These are phyloP conservation scores for Diplodia mutila DNA, from an alignment of 2,329 filamentous ascomycete species.

Conservation along the genomic window DNA sequence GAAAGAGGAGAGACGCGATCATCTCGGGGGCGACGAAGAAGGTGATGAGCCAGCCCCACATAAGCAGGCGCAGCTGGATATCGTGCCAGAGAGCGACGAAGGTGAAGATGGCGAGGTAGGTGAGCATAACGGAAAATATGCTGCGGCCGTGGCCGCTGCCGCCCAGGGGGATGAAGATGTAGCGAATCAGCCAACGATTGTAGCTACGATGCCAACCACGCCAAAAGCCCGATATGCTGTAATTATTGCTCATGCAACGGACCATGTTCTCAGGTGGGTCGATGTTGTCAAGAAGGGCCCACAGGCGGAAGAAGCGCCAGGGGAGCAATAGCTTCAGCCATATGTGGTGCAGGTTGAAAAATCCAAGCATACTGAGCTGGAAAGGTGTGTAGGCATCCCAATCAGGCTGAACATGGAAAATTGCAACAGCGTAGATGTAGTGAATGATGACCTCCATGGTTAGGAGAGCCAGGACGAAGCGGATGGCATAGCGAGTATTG, in stretches of 20 bases:
- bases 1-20: slow-evolving; percentile 72
- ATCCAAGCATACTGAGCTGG: slow-evolving; percentile 87
- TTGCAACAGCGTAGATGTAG: slow-evolving; percentile 91
- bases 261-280: slow-evolving; percentile 99
- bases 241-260: slow-evolving; percentile 94
- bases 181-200: slow-evolving; percentile 92
- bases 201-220: slow-evolving; percentile 93
- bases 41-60: slow-evolving; percentile 97
- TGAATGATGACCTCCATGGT: slow-evolving; percentile 87
- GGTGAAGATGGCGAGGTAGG: slow-evolving; percentile 85
- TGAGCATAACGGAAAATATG: slow-evolving; percentile 72
- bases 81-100: slow-evolving; percentile 99
- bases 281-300: slow-evolving; percentile 85
- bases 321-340: slow-evolving; percentile 97
- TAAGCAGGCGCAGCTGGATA: slow-evolving; percentile 83
- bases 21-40: slow-evolving; percentile 93
- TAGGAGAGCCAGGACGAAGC: slow-evolving; percentile 78
- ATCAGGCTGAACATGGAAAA: slow-evolving; percentile 76
- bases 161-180: slow-evolving; percentile 90
- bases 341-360: slow-evolving; percentile 95
- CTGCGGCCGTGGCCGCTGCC: slow-evolving; percentile 60
- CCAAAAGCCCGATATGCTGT: slow-evolving; percentile 90
- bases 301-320: slow-evolving; percentile 99
- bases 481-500: slow-evolving; percentile 79
- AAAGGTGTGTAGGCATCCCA: slow-evolving; percentile 85